Evolutionary conservation across 2,329 filamentous ascomycete species (phyloP), one percentile per base, ranked within the genome.

Genomic region (Fusarium xylarioides): DNA sequence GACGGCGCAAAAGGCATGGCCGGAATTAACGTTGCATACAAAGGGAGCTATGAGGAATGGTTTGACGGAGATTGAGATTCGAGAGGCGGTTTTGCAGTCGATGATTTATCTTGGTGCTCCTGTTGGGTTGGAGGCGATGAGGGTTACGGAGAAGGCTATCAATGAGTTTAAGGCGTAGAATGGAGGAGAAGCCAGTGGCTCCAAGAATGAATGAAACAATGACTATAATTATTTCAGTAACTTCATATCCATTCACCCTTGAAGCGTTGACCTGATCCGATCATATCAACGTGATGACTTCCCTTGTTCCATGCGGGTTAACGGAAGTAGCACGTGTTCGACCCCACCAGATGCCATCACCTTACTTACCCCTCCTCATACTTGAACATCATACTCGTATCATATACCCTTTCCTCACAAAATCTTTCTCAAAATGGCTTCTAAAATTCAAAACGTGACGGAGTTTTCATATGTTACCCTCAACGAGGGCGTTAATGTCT

Each of bases 381-480:
- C 30, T 5, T 35, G 15, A 53, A 50, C 49, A 55, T 56, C 59
- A 43, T 38, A 46, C 38, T 68, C 56, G 23, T 46, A 59, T 28
- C 49, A 50, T 21, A 38, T 12, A 21, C 2, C 23, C 44, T 38
- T 16, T 0, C 3, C 3, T 52, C 23, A 28, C 19, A 54, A 43
- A 42, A 11, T 9, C 9, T 7, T 35, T 18, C 3, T n/a, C 9
- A 66, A 18, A 50, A 77, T 77, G 75, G 52, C 75, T 19, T 46
- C 44, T 6, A 75, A 73, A 37, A 42, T 74, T 0, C 38, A 49
- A 32, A 76, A 75, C 57, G 72, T 76, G 11, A 78, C 77, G 0
- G 75, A 79, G 34, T 75, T 79, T 28, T 47, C 76, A 6, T 77
- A 67, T 9, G 49, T 77, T 7, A 47, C 71, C 4, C 38, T 75